Conservation (phyloP, 768 basidiomycete genomes). For the Macrolepiota dolichaula region DNA sequence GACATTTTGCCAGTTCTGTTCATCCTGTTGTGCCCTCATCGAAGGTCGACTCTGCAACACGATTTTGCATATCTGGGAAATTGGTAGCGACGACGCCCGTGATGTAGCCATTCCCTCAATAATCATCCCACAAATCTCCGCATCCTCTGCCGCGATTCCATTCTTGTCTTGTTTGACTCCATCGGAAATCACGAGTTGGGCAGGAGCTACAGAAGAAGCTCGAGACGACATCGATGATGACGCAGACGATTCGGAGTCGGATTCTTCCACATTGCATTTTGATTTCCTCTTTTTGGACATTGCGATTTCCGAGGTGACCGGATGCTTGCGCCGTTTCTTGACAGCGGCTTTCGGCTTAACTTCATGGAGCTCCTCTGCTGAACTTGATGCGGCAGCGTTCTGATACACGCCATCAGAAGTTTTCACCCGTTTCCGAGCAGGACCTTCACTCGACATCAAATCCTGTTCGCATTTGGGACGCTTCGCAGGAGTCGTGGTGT, state of each 20-base stretch:
- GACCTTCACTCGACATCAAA: neutral
- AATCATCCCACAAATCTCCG: constrained; percentile 60
- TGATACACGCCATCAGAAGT: neutral
- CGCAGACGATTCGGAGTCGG: constrained; percentile 2
- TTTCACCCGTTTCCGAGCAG: constrained; percentile 6
- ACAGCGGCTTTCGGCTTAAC: neutral
- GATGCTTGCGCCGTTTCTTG: neutral
- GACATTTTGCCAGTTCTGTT: constrained; percentile 46
- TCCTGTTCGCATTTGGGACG: neutral
- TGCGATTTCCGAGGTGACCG: neutral
- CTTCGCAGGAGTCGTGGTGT: neutral
- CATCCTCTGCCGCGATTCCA: constrained; percentile 25
- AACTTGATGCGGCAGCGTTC: neutral
- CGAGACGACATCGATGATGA: constrained; percentile 5
- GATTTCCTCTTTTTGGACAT: neutral
- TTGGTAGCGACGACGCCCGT: constrained; percentile 63
- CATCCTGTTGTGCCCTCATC: constrained; percentile 36
- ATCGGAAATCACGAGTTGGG: constrained; percentile 6
- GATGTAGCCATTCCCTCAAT: constrained; percentile 72
- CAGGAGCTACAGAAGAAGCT: neutral
- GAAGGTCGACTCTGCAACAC: constrained; percentile 53
- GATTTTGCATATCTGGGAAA: constrained; percentile 47
- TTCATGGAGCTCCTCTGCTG: neutral
- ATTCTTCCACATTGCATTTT: constrained; percentile 1
- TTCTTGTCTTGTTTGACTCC: constrained; percentile 15